These are phyloP conservation scores for Colletotrichum karsti DNA, from an alignment of 2,329 filamentous ascomycete genomes.

Conservation along the genomic window DNA sequence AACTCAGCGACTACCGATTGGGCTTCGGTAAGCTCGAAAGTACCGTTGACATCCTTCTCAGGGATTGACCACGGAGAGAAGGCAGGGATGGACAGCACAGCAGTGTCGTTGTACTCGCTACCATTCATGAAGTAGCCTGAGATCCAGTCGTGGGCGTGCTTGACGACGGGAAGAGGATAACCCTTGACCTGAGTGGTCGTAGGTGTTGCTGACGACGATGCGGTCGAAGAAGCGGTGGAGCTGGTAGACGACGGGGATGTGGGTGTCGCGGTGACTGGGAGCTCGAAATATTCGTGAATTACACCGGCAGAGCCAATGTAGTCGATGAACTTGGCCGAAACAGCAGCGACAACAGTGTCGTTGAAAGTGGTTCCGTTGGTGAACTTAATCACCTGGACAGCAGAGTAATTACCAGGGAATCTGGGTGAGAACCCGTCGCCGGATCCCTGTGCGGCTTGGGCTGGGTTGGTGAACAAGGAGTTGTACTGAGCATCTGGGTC, in stretches of 20 bases:
- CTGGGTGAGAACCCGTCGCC: not conserved
- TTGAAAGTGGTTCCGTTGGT: slow-evolving; percentile 13
- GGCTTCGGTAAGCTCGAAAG: slow-evolving; percentile 30
- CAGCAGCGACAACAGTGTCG: not conserved
- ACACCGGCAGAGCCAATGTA: not conserved
- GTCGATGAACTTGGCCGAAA: not conserved
- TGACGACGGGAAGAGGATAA: slow-evolving; percentile 34
- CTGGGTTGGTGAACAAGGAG: slow-evolving; percentile 16
- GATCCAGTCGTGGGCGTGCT: slow-evolving; percentile 33
- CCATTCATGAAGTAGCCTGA: slow-evolving; percentile 37
- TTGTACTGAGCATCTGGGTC: slow-evolving; percentile 33
- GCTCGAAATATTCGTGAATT: slow-evolving; percentile 14
- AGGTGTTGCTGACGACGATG: not conserved
- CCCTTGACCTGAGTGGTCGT: slow-evolving; percentile 27
- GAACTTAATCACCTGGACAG: slow-evolving; percentile 14
- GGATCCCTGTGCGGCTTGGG: not conserved
- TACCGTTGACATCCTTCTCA: not conserved
- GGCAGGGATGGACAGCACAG: slow-evolving; percentile 33
- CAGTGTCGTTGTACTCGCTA: slow-evolving; percentile 37
- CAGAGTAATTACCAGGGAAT: not conserved
- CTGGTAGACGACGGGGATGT: not conserved
- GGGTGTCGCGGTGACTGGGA: not conserved
- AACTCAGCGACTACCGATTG: slow-evolving; percentile 43
- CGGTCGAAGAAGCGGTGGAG: not conserved
- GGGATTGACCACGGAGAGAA: slow-evolving; percentile 29